Evolutionary conservation across 768 basidiomycete species (phyloP), one percentile per base, ranked within the genome.

Genomic region (Collybia nuda): DNA sequence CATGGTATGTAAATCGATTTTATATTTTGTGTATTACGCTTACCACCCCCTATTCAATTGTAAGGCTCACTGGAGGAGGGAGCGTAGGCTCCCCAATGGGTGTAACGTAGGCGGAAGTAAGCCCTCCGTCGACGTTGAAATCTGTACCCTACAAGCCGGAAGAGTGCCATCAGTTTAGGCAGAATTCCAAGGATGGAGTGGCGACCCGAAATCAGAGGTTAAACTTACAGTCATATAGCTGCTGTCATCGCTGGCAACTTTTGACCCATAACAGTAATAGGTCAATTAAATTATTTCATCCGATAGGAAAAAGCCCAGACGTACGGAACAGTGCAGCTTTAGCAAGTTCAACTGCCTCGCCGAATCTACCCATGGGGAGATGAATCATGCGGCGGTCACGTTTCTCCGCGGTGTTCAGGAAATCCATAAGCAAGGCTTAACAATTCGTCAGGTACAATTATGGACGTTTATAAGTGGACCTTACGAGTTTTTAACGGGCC

Each of bases 311-410:
- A n/a, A 22, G 40, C 32, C 45, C 52, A 17, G 18, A 85, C 93
- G 45, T 65, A 96, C 94, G 71, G 80, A 98, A 99, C 21, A 98
- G 76, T 17, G 93, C 95, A 23, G 84, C 94, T 62, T 87, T 89
- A 6, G 97, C 97, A 52, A 95, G 79, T 68, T 99, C 97, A 55
- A 98, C 77, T 0, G 95, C 97, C 74, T 98, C 93, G 32, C 96
- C 96, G 66, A 99, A 99, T 53, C 96, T 84, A 54, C 95, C 95
- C 92, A 97, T 93, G 1, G 95, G 96, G 14, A 96, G 81, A 59
- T 94, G 93, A 18, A 93, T 85, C 65, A 98, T 65, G 40, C 97
- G 81, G 23, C 97, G 85, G 39, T 98, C 84, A 52, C 88, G 84
- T 75, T 98, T 98, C 77, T 99, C 97, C 40, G 86, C 76, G 17